Evolutionary conservation across 2,329 filamentous ascomycete species (phyloP).

Genomic region (Epichloe coenophiala): DNA sequence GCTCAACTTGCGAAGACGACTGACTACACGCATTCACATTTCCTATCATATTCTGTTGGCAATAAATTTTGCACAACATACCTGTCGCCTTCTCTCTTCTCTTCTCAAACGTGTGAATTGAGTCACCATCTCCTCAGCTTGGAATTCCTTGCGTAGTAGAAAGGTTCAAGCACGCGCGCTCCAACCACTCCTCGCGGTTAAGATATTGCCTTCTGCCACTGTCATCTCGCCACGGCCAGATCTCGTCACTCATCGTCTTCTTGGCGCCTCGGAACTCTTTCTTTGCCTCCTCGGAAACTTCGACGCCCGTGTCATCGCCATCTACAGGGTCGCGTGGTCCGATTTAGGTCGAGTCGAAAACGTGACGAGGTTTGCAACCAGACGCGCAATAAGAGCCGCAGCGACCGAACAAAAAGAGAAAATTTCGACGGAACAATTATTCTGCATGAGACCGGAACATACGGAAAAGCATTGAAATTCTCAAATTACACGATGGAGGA

Average conservation of each 20-base stretch:
- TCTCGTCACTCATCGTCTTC: not conserved
- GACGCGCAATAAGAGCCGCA: not conserved
- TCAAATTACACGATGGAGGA: slow-evolving; percentile 31
- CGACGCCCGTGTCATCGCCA: not conserved
- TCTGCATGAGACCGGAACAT: not conserved
- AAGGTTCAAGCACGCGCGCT: not conserved
- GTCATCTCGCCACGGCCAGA: not conserved
- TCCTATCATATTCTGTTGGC: not conserved
- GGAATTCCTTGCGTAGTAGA: not conserved
- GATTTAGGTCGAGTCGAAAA: not conserved
- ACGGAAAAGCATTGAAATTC: not conserved
- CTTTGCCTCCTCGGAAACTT: no score
- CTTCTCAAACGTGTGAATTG: no score
- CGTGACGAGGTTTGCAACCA: not conserved
- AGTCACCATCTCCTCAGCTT: not conserved
- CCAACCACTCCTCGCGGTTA: not conserved
- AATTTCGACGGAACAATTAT: not conserved
- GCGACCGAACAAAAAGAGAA: not conserved
- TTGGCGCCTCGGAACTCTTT: not conserved
- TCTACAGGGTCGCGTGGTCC: not conserved
- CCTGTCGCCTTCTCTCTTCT: not conserved
- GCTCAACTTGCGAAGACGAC: not conserved
- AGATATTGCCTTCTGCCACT: not conserved
- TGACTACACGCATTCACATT: not conserved
- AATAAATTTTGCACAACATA: no score